These are phyloP conservation scores for Alternaria sp. DNA, from an alignment of 2,329 filamentous ascomycete species.

Conservation along the genomic window DNA sequence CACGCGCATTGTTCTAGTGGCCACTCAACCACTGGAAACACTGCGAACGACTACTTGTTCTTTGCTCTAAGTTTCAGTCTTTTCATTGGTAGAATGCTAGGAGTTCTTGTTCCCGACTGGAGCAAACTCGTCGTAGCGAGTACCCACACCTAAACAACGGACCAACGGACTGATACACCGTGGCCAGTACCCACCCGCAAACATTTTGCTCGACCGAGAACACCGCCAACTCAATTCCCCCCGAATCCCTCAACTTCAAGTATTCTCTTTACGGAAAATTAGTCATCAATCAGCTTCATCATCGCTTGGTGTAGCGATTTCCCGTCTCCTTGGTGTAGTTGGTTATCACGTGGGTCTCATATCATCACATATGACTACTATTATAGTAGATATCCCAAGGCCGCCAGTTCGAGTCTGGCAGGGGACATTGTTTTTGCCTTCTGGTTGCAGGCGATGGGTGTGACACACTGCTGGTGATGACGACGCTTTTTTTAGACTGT, in stretches of 20 bases:
- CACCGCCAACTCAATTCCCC: background rate
- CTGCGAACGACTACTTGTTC: background rate
- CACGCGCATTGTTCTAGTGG: background rate
- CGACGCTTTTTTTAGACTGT: background rate
- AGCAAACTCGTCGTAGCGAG: background rate
- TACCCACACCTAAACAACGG: background rate
- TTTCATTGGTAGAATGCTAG: background rate
- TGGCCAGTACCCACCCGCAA: background rate
- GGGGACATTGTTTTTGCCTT: slow-evolving; percentile 12
- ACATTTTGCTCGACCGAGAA: background rate
- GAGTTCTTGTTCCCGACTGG: background rate
- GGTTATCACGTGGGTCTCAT: slow-evolving; percentile 24
- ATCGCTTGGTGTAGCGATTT: slow-evolving; percentile 2
- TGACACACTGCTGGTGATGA: background rate
- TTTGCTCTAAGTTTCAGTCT: background rate
- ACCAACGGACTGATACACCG: background rate
- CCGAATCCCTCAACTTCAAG: too few relatives aligned
- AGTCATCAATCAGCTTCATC: slow-evolving; percentile 6
- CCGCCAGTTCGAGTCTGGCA: slow-evolving; percentile 20
- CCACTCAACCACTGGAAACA: background rate
- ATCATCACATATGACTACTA: slow-evolving; percentile 10
- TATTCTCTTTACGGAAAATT: background rate
- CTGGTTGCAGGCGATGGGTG: rapidly evolving
- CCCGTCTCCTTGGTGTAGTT: slow-evolving; percentile 18
- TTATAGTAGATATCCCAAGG: slow-evolving; percentile 16